Percentiles rank a stretch among this genome's conserved stretches.
Conservation (phyloP, 2,329 filamentous ascomycete genomes). For the Trichoderma afroharzianum region DNA sequence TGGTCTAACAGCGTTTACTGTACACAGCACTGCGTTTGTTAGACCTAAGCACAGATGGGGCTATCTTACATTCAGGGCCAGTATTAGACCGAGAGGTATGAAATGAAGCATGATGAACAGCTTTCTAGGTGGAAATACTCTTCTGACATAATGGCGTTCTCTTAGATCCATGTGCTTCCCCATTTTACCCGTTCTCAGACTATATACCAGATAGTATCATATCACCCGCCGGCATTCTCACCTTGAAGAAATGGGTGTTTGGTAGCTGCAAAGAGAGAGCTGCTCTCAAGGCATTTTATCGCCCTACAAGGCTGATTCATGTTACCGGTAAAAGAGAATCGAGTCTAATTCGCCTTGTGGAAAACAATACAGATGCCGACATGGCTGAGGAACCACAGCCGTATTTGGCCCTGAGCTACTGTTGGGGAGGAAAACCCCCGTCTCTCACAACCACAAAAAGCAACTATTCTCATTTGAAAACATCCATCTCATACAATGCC, state of each 20-base stretch:
- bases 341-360: background rate
- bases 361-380: background rate
- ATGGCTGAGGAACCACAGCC: background rate
- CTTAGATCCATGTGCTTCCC: background rate
- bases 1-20: background rate
- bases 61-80: background rate
- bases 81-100: background rate
- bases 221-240: background rate
- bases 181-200: background rate
- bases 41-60: background rate
- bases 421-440: background rate
- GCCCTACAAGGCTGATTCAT: background rate
- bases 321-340: background rate
- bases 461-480: background rate
- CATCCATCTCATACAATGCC: background rate
- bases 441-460: background rate
- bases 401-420: slow-evolving; percentile 6
- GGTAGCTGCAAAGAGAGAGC: background rate
- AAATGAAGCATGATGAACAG: background rate
- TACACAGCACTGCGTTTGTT: background rate
- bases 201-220: background rate
- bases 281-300: background rate
- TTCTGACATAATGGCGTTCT: background rate
- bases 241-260: background rate
- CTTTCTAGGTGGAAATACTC: background rate